Evolutionary conservation across 495 filamentous ascomycete species (phyloP), one percentile per base, ranked within the genome.

Genomic region (Pyrenula aspistea): DNA sequence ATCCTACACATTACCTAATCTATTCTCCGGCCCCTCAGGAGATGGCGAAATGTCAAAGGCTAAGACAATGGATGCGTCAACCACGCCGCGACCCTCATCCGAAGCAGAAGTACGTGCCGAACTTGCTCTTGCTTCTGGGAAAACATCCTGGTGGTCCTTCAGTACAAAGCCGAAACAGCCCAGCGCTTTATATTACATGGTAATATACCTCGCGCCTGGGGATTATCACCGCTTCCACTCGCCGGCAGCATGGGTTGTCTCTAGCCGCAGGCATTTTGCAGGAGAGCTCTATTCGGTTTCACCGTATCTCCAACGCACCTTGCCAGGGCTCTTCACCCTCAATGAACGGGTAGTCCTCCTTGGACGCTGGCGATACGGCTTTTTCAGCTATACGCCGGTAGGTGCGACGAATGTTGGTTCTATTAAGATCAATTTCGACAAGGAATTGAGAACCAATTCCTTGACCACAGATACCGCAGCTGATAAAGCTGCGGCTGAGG

Each of bases 171-270:
- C 77, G 15, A 83, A 80, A 24, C 65, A 68, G n/a, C 67, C 74
- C 54, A 73, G 73, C 56, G 77, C 82, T n/a, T 81, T 98, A 23
- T 95, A 90, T 76, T 99, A 96, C 67, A 83, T 85, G 51, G 93
- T 99, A 56, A 83, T 99, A 63, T 99, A 99, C 72, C 82, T 99
- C n/a, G 93, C 93, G 0, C 93, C 93, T 0, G 93, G 93, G 23
- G 93, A 99, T 71, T 99, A 99, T 74, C 93, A 99, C 72, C 88
- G 91, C 53, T 99, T 97, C 77, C 93, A 99, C 71, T 93, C 87
- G 2, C 93, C 93, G 0, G 83, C 87, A 2, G 84, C 85, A 56
- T 99, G 93, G 93, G 93, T 99, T 1, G 91, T 88, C 31, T 87
- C 95, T 69, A 82, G 80, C 62, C 83, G 93, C 11, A 83, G 93